Percentiles rank a stretch among this genome's conserved stretches.
Conservation (phyloP, 169 alveolate species). For the Eimeria sp. region DNA sequence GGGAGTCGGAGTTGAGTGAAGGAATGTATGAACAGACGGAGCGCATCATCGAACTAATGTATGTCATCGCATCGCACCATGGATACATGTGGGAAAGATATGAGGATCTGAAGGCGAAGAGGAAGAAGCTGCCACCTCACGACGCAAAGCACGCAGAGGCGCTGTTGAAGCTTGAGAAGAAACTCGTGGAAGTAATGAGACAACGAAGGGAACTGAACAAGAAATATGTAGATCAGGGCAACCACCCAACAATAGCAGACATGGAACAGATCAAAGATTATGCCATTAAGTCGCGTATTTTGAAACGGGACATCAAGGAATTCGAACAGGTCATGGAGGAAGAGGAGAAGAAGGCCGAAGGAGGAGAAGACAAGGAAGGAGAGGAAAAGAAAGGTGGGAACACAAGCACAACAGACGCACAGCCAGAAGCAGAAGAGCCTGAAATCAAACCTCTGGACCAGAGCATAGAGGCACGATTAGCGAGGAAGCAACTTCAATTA, state of each 20-base stretch:
- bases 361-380: neutral
- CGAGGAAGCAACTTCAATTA: neutral
- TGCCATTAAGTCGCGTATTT: constrained; percentile 4
- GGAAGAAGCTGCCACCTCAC: constrained; percentile 1
- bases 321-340: neutral
- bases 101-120: neutral
- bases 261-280: neutral
- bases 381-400: neutral
- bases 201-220: neutral
- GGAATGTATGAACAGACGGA: constrained; percentile 56
- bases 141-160: constrained; percentile 17
- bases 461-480: constrained; percentile 34
- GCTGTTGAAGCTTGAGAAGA: constrained; percentile 47
- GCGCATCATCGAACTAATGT: constrained; percentile 25
- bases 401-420: neutral
- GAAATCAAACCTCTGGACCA: neutral
- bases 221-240: constrained; percentile 1
- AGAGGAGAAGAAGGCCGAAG: constrained; percentile 16
- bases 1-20: neutral
- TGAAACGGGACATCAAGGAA: constrained; percentile 9
- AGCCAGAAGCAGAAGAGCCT: neutral
- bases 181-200: neutral
- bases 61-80: neutral
- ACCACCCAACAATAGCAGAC: neutral
- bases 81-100: constrained; percentile 9